These are phyloP conservation scores for Aleurites moluccanus DNA, from an alignment of 441 rosid species.

Conservation along the genomic window DNA sequence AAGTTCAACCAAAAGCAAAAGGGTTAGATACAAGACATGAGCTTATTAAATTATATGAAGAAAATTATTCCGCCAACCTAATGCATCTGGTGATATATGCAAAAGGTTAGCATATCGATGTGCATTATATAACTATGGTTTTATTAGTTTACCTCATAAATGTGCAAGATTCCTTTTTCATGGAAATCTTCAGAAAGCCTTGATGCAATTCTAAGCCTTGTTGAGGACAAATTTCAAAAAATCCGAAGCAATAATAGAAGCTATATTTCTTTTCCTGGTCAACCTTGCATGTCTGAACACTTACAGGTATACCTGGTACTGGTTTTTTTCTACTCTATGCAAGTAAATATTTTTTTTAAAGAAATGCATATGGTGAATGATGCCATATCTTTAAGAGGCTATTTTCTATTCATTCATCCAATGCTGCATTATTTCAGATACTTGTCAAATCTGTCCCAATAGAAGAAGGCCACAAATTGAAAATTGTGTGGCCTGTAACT, in stretches of 20 bases:
- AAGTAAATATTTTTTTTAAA: not conserved
- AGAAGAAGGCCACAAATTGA: constrained; percentile 75
- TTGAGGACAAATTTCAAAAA: constrained; percentile 67
- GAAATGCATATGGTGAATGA: not conserved
- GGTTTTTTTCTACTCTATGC: constrained; percentile 11
- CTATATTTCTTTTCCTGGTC: constrained; percentile 61
- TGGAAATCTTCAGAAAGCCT: constrained; percentile 60
- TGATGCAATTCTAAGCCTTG: constrained; percentile 61
- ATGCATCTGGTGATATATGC: constrained; percentile 85
- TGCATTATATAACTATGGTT: not conserved
- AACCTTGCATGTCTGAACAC: constrained; percentile 80
- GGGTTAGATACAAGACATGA: constrained; percentile 77
- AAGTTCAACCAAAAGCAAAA: constrained; percentile 69
- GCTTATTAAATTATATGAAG: constrained; percentile 78
- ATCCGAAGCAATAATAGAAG: constrained; percentile 52
- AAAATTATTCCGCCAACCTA: constrained; percentile 84
- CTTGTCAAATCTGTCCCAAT: constrained; percentile 83
- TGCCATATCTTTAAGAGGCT: not conserved
- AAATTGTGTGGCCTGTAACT: constrained; percentile 77
- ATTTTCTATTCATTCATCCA: constrained; percentile 3
- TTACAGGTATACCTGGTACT: constrained; percentile 56
- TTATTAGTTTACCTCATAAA: constrained; percentile 6
- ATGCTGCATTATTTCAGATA: constrained; percentile 51
- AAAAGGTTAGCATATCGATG: constrained; percentile 53
- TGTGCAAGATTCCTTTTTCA: not conserved